These are phyloP conservation scores for Quercus mongolica DNA, from an alignment of 306 rosid species.

Conservation along the genomic window DNA sequence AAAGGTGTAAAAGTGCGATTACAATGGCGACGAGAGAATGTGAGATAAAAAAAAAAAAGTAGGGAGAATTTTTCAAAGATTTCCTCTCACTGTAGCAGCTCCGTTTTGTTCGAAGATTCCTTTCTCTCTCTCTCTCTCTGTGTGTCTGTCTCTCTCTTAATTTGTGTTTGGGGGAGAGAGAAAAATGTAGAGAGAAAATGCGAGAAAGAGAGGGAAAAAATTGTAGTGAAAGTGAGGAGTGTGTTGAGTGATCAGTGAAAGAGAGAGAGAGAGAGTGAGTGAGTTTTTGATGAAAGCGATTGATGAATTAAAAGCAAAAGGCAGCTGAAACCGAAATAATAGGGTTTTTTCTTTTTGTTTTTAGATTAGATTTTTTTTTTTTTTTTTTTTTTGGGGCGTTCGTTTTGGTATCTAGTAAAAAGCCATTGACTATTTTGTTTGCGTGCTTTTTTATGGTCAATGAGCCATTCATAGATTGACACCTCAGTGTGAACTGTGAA, in stretches of 20 bases:
- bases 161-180: constrained; percentile 11
- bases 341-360: neutral
- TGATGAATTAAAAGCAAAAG: neutral
- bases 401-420: neutral
- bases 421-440: neutral
- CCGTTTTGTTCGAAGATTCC: constrained; percentile 19
- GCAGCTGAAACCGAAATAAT: neutral
- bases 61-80: constrained; percentile 14
- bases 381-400: neutral
- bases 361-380: neutral
- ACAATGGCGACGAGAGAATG: neutral
- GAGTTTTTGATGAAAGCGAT: constrained; percentile 15
- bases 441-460: neutral
- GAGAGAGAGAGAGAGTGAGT: constrained; percentile 17
- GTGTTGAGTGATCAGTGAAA: neutral
- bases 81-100: neutral
- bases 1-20: neutral
- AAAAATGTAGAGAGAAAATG: constrained; percentile 45
- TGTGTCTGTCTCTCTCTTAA: neutral
- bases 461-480: neutral
- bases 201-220: constrained; percentile 27
- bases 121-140: neutral
- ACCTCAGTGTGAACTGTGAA: neutral
- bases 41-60: neutral
- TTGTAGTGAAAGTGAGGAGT: constrained; percentile 5